phyloP scores from a whole-genome alignment of 768 basidiomycete species.

The Lentinus tigrinus region DNA sequence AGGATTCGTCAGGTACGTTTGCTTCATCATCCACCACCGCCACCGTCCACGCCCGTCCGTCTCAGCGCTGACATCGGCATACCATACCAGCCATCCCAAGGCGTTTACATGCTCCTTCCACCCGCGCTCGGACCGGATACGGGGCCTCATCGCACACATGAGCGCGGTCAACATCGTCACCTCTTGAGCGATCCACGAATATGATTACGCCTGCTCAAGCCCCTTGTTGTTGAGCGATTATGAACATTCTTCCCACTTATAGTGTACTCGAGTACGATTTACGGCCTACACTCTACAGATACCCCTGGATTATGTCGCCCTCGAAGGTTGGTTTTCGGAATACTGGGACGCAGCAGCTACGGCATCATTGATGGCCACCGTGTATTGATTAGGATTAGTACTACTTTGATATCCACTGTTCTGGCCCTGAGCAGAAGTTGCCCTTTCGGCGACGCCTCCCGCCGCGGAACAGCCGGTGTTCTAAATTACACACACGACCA shows the following conservation, averaged over 20 bases:
- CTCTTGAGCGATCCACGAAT: neutral
- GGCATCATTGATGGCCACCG: too few species aligned
- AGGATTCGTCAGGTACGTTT: slow-evolving; percentile 28
- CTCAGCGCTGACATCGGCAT: neutral
- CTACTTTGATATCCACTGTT: too few species aligned
- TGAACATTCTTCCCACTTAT: too few species aligned
- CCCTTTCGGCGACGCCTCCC: too few species aligned
- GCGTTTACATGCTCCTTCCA: slow-evolving; percentile 9
- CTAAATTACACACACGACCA: neutral
- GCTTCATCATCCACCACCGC: neutral
- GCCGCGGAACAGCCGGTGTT: neutral
- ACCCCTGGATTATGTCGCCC: too few species aligned
- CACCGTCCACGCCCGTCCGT: neutral
- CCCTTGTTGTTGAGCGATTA: neutral
- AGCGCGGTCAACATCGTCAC: neutral
- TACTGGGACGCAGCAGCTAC: too few species aligned
- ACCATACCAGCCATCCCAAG: slow-evolving; percentile 11
- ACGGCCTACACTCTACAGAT: too few species aligned
- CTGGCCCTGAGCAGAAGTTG: too few species aligned
- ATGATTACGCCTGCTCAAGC: neutral
- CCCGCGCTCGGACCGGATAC: neutral
- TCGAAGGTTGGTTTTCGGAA: too few species aligned
- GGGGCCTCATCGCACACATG: slow-evolving; percentile 7
- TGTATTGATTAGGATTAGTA: too few species aligned
- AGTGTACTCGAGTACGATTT: too few species aligned